phyloP scores from a whole-genome alignment of 805 yeast genomes.

The Candida berthetii region DNA sequence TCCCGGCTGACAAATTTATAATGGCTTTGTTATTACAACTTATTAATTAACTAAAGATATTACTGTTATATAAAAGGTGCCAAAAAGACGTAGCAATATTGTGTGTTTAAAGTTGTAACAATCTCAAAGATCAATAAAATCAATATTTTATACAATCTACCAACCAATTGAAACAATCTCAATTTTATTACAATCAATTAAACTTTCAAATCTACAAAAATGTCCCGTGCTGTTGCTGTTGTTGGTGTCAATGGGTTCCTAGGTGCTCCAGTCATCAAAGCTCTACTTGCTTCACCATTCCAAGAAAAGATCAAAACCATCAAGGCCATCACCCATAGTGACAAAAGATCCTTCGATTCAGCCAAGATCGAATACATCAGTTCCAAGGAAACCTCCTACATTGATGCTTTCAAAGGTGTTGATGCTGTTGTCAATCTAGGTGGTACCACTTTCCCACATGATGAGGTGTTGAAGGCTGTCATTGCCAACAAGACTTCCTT shows the following conservation, averaged over 20 bases:
- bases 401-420: slow-evolving; percentile 34
- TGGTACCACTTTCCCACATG: slow-evolving; percentile 24
- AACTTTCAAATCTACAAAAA: too few relatives aligned
- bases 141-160: too few relatives aligned
- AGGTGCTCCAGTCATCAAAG: slow-evolving; percentile 40
- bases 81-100: too few relatives aligned
- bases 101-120: too few relatives aligned
- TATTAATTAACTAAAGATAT: too few relatives aligned
- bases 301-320: slow-evolving; percentile 40
- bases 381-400: slow-evolving; percentile 15
- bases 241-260: slow-evolving; percentile 47
- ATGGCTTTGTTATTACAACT: too few relatives aligned
- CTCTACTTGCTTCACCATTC: slow-evolving; percentile 37
- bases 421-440: slow-evolving; percentile 46
- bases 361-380: slow-evolving; percentile 13
- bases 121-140: too few relatives aligned
- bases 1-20: too few relatives aligned
- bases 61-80: too few relatives aligned
- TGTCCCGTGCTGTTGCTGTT: slow-evolving; percentile 31
- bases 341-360: slow-evolving; percentile 11
- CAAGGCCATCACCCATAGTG: slow-evolving; percentile 34
- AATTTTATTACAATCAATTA: too few relatives aligned
- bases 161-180: too few relatives aligned
- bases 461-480: slow-evolving; percentile 33
- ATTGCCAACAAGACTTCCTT: slow-evolving; percentile 37